phyloP scores from a whole-genome alignment of 1,139 yeast species.

The Chernovozyma aurita region DNA sequence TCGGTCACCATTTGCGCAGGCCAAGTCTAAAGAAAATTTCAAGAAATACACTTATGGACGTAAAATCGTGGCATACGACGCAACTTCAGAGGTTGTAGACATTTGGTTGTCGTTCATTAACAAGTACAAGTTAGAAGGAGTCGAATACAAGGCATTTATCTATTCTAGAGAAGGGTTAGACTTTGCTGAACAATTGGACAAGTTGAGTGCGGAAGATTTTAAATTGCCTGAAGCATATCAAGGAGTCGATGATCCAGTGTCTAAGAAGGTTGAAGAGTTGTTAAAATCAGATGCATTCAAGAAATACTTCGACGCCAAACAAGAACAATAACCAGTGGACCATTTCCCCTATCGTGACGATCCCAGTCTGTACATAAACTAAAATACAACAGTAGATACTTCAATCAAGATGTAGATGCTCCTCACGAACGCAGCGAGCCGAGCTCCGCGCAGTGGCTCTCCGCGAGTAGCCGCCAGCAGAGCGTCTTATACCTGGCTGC shows the following conservation, averaged over 20 bases:
- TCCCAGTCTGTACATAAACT: no score
- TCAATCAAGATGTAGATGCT: background rate
- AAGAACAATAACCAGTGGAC: no score
- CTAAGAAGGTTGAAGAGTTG: conserved; percentile 68
- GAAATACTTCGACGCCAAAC: conserved; percentile 24
- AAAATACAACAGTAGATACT: background rate
- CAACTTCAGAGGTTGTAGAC: conserved; percentile 82
- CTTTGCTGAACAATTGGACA: conserved; percentile 33
- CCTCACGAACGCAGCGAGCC: no score
- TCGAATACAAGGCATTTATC: conserved; percentile 74
- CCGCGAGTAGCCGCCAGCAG: no score
- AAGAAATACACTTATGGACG: conserved; percentile 83
- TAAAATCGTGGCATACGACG: conserved; percentile 70
- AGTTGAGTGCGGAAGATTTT: conserved; percentile 22
- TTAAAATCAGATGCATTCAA: conserved; percentile 56
- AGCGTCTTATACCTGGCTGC: no score
- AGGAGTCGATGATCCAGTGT: conserved; percentile 54
- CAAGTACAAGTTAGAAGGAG: conserved; percentile 76
- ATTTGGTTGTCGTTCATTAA: conserved; percentile 75
- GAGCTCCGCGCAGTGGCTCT: no score
- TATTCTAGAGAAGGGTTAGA: conserved; percentile 55
- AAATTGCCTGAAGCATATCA: conserved; percentile 33
- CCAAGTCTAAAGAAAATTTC: conserved; percentile 92
- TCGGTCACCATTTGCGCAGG: conserved; percentile 90
- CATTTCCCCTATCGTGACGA: no score